A percentile compares a stretch with the other conserved stretches of the same genome.
Evolutionary conservation across 345 rosid genomes (phyloP).

Genomic region (Linum usitatissimum): DNA sequence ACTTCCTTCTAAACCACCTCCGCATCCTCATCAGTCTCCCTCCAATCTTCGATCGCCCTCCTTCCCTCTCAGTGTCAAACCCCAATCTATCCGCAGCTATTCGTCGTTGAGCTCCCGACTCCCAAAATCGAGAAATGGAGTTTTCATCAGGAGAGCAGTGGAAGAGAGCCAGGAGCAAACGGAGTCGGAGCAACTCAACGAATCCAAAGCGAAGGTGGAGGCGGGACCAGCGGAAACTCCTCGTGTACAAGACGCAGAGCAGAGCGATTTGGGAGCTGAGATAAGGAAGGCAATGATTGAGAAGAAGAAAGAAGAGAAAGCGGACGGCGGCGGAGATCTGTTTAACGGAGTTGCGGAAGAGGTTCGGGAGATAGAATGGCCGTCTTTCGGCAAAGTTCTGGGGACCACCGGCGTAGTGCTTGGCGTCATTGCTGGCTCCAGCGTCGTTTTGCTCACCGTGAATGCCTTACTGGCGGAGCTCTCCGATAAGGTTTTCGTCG

Average conservation of each 20-base stretch:
- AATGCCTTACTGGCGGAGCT: slow-evolving; percentile 85
- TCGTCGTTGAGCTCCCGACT: not conserved
- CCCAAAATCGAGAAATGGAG: not conserved
- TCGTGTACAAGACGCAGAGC: slow-evolving; percentile 21
- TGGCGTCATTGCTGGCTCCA: slow-evolving; percentile 88
- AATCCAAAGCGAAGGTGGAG: slow-evolving; percentile 12
- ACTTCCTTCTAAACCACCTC: not conserved
- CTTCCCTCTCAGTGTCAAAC: not conserved
- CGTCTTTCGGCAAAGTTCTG: slow-evolving; percentile 66
- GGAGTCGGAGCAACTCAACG: slow-evolving; percentile 18
- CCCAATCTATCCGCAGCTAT: not conserved
- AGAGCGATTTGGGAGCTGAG: slow-evolving; percentile 51
- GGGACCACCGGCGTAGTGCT: slow-evolving; percentile 84
- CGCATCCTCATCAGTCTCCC: not conserved
- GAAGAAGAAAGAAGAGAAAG: slow-evolving; percentile 38
- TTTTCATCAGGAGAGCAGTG: slow-evolving; percentile 25
- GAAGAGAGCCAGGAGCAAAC: slow-evolving; percentile 50
- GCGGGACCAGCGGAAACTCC: not conserved
- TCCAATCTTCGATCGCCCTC: not conserved
- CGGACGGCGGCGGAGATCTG: slow-evolving; percentile 26
- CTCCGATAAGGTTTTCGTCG: slow-evolving; percentile 68
- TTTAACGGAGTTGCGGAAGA: slow-evolving; percentile 75
- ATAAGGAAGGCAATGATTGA: slow-evolving; percentile 65
- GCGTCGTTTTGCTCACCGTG: slow-evolving; percentile 74
- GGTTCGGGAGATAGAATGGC: slow-evolving; percentile 89